phyloP scores from a whole-genome alignment of 495 filamentous ascomycete species.

The Corynascus novoguineensis region DNA sequence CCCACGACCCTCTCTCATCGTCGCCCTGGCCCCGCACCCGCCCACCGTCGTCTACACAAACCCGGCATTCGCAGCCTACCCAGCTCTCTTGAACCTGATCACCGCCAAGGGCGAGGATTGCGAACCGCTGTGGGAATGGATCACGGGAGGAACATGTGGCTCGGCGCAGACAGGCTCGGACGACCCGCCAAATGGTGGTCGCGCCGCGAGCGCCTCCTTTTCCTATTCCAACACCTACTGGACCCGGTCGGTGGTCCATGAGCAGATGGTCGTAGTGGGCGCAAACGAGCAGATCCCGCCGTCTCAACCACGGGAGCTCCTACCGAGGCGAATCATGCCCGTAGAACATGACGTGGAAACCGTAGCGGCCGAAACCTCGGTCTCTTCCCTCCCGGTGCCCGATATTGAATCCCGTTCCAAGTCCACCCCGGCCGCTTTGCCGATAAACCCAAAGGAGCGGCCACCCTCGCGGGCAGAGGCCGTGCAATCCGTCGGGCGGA shows the following conservation, averaged over 20 bases:
- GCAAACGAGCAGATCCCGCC: constrained; percentile 28
- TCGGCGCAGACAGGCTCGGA: background rate
- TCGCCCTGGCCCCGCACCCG: constrained; percentile 26
- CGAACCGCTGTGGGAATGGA: constrained; percentile 32
- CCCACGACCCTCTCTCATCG: constrained; percentile 38
- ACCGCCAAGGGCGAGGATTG: constrained; percentile 16
- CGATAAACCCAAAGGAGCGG: constrained; percentile 5
- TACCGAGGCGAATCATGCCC: constrained; percentile 18
- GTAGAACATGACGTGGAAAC: background rate
- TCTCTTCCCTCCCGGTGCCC: background rate
- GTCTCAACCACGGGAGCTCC: constrained; percentile 14
- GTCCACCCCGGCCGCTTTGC: constrained; percentile 8
- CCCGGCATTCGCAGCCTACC: constrained; percentile 23
- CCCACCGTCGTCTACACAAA: constrained; percentile 34
- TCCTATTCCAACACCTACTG: constrained; percentile 30
- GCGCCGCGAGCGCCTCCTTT: constrained; percentile 20
- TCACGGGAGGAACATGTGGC: constrained; percentile 15
- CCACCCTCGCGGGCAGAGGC: constrained; percentile 16
- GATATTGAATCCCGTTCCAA: constrained; percentile 13
- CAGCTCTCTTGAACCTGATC: constrained; percentile 20
- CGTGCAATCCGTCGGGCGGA: constrained; percentile 21
- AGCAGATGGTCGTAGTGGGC: constrained; percentile 37
- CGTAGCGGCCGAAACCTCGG: background rate
- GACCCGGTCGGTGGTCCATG: constrained; percentile 33
- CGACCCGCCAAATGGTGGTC: background rate